Base-by-base conservation (phyloP, 2,329 filamentous ascomycete genomes). In the Diplodia mutila region DNA sequence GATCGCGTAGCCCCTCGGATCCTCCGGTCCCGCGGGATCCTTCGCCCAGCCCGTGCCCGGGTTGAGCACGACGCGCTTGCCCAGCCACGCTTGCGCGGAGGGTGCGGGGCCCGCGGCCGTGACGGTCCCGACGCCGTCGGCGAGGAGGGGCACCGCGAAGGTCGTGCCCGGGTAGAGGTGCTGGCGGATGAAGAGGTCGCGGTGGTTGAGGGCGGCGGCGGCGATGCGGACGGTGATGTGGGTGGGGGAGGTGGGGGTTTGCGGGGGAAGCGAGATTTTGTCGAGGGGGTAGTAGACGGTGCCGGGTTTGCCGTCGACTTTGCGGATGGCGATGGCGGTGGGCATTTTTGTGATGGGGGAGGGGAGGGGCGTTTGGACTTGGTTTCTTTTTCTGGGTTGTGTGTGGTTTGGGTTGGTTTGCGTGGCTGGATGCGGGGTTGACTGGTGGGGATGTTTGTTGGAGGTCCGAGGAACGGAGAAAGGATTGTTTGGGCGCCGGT, bases 181-280 rank as follows among this genome's bases (percentile, higher is more conserved):
- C 79, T 95, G 93, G 66, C 94, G 91, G 80, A 97, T 91, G 82
- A 97, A 98, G 72, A 97, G 88, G 79, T 98, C 95, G 73, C 94
- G 91, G 82, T 98, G 95, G 83, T 98, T 98, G 61, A 98, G 88
- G 16, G 94, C 91, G 1, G 86, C 91, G 63, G 93, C 91, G 42
- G 87, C 86, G 75, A 98, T 83, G 74, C 87, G 88, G 70, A 98
- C 83, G 7, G 96, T 84, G 71, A 97, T 83, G 77, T 97, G 86
- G 70, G 84, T 39, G 3, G 65, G 84, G 18, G 72, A 72, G 16
- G 42, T 46, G 37, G 77, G 77, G 12, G 71, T 69, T 73, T 74
- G 3, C 70, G 70, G 0, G 72, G 73, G 7, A 76, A 74, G 3
- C 4, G 71, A 73, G 54, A 78, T 76, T 42, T 75, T 76, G 37